Conservation (phyloP, 495 filamentous ascomycete species). For the Parathielavia appendiculata region DNA sequence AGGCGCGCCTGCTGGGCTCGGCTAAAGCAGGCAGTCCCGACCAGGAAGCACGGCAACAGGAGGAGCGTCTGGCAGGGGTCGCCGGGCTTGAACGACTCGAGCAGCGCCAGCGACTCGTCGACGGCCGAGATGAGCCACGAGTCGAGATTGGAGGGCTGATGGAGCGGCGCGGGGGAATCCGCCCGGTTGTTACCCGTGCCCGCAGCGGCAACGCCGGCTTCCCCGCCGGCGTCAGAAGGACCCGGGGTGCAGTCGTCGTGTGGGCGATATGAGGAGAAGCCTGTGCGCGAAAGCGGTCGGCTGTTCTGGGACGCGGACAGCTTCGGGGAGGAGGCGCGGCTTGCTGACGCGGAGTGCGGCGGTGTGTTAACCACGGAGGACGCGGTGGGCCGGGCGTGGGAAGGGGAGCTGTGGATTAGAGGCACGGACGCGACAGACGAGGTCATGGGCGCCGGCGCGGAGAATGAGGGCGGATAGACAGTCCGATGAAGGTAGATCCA, state of each 20-base stretch:
- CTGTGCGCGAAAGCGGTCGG: constrained; percentile 8
- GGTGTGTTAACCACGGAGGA: constrained; percentile 34
- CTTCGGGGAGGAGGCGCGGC: constrained; percentile 39
- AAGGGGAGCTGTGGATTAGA: constrained; percentile 12
- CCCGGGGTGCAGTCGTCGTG: neutral
- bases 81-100: constrained; percentile 53
- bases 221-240: neutral
- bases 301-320: constrained; percentile 15
- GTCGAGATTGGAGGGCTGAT: constrained; percentile 43
- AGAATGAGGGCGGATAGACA: constrained; percentile 57
- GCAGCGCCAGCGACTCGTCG: constrained; percentile 65
- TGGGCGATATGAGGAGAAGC: neutral
- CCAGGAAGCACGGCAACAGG: constrained; percentile 79
- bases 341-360: constrained; percentile 38
- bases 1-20: constrained; percentile 64
- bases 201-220: neutral
- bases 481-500: constrained; percentile 89
- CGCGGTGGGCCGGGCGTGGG: constrained; percentile 14
- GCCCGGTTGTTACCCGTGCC: constrained; percentile 12
- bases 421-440: constrained; percentile 28
- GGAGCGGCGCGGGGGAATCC: constrained; percentile 48
- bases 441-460: constrained; percentile 27
- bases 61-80: constrained; percentile 67
- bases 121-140: constrained; percentile 68
- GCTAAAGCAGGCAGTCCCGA: constrained; percentile 81